Evolutionary conservation across 2,329 filamentous ascomycete genomes (phyloP), one percentile per base, ranked within the genome.

Genomic region (Xylogone sp.): DNA sequence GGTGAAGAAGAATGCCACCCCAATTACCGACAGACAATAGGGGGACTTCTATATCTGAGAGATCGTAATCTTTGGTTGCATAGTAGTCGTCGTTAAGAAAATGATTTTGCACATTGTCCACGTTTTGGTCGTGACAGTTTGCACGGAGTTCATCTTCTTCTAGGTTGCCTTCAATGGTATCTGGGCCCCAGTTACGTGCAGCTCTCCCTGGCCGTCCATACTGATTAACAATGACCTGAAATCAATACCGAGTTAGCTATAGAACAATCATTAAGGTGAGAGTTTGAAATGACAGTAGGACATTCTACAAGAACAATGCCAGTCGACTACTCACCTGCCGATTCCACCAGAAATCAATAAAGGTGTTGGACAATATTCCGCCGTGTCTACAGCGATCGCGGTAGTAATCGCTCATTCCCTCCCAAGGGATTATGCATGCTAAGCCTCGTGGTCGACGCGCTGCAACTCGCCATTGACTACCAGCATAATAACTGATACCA

Each of bases 1-100:
- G 73, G 56, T 88, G 85, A 1, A 88, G 73, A 5, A 83, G 66
- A 44, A 87, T 87, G 1, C 83, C 84, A 6, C 84, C 84, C 83
- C 83, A 87, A 64, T 88, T 88, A 0, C 75, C 85, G 0, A 87
- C 84, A 0, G 75, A 81, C 0, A 88, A 74, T 0, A 88, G 62
- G 0, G 85, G 85, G 0, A 87, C 83, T 53, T 84, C 72, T 39
- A 88, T 86, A 53, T 88, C 82, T n/a, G 70, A 75, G 64, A 86
- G 72, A 45, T 79, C 70, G 57, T 84, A 87, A 48, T 87, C 42
- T 12, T 50, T 50, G 18, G 42, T 42, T 5, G 48, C 48, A 39
- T 50, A 50, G 42, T 10, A 22, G 16, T 50, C 48, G 21, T 49
- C 46, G 16, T 16, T 6, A 16, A 7, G n/a, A 5, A 4, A 10